Conservation (phyloP, 306 rosid genomes). For the Vachellia collinsii region DNA sequence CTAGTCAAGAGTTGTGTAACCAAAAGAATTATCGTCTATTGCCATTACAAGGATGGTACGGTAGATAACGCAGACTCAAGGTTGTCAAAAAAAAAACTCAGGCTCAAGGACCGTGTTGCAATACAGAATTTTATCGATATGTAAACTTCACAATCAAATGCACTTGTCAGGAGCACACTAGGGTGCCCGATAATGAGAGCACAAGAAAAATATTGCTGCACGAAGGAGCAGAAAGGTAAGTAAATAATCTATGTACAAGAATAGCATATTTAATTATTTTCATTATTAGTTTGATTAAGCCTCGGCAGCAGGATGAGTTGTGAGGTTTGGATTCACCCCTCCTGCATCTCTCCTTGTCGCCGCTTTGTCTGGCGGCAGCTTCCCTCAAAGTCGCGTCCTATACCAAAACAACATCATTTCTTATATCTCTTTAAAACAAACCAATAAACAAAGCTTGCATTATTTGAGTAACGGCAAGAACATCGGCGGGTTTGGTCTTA, state of each 20-base stretch:
- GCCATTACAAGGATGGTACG: too few relatives aligned
- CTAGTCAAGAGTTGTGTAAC: neutral
- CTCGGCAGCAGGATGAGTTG: constrained; percentile 63
- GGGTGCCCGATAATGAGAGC: neutral
- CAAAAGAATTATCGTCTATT: neutral
- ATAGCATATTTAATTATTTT: neutral
- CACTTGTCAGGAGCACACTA: neutral
- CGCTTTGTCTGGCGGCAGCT: too few relatives aligned
- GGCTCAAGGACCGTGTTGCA: neutral
- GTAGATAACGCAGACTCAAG: neutral
- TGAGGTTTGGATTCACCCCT: constrained; percentile 44
- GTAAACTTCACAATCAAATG: neutral
- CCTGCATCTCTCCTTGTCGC: too few relatives aligned
- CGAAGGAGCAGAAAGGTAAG: neutral
- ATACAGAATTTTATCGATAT: neutral
- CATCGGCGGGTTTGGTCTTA: too few relatives aligned
- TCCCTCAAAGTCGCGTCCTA: too few relatives aligned
- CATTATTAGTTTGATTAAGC: constrained; percentile 45
- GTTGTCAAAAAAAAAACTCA: too few relatives aligned
- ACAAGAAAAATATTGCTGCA: neutral
- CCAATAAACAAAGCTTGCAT: too few relatives aligned
- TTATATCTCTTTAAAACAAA: too few relatives aligned
- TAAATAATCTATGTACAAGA: neutral
- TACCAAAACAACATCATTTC: too few relatives aligned
- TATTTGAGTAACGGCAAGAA: too few relatives aligned